Evolutionary conservation across 176 grass and related monocot genomes (phyloP).

Genomic region (Phoenix dactylifera): DNA sequence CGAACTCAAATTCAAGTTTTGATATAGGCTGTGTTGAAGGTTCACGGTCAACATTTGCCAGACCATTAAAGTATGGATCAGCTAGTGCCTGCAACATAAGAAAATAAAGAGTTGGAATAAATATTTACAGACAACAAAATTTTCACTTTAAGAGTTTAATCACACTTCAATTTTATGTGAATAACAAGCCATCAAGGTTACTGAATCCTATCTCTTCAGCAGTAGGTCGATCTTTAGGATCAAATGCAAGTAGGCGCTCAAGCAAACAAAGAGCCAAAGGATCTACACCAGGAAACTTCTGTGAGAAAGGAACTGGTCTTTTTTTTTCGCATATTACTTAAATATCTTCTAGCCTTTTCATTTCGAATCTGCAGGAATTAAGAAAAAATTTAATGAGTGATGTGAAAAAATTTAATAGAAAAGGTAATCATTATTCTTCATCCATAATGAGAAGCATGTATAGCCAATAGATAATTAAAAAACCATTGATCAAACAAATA

Average conservation of each 20-base stretch:
- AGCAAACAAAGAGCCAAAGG: constrained; percentile 62
- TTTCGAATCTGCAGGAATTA: constrained; percentile 50
- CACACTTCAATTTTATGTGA: no score
- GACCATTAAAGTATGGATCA: constrained; percentile 81
- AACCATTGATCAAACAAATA: no score
- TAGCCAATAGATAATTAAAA: no score
- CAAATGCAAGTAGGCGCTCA: constrained; percentile 82
- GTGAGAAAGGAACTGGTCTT: constrained; percentile 37
- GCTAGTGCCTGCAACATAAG: constrained; percentile 57
- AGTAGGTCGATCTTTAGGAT: constrained; percentile 74
- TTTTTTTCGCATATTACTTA: constrained; percentile 68
- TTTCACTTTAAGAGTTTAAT: no score
- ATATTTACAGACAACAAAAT: no score
- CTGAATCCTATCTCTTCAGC: constrained; percentile 62
- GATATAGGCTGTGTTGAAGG: constrained; percentile 57
- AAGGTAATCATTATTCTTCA: no score
- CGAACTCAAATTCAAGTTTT: constrained; percentile 91
- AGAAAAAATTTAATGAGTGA: neutral
- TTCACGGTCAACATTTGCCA: constrained; percentile 55
- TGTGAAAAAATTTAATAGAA: no score
- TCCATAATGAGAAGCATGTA: no score
- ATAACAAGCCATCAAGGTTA: no score
- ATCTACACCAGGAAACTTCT: constrained; percentile 60
- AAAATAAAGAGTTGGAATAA: neutral
- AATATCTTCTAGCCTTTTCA: constrained; percentile 69